These are phyloP conservation scores for Leccinellum albellum DNA, from an alignment of 768 basidiomycete genomes.

Conservation along the genomic window DNA sequence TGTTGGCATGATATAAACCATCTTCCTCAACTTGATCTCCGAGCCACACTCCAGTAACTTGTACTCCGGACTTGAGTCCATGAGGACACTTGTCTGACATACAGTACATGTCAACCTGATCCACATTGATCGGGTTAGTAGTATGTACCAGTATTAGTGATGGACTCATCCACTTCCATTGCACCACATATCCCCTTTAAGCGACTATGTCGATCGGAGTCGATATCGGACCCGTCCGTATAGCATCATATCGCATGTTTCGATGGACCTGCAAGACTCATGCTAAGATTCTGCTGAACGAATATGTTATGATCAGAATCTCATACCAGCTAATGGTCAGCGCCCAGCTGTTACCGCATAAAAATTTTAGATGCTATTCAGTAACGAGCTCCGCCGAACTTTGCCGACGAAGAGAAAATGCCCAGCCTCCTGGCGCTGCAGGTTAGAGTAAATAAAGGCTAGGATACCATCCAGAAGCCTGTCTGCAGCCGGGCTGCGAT, in stretches of 20 bases:
- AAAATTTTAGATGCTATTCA: background rate
- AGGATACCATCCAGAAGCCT: background rate
- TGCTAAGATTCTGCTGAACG: background rate
- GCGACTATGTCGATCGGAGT: slow-evolving; percentile 9
- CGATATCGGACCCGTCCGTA: background rate
- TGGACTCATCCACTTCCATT: slow-evolving; percentile 10
- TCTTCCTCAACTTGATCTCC: background rate
- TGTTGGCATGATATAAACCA: background rate
- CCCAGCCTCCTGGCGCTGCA: background rate
- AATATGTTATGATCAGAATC: background rate
- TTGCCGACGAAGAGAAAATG: background rate
- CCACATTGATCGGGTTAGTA: background rate
- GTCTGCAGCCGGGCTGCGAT: slow-evolving; percentile 6
- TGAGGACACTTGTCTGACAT: background rate
- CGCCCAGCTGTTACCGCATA: background rate
- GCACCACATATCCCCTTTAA: slow-evolving; percentile 8
- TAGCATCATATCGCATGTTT: background rate
- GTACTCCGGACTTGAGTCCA: background rate
- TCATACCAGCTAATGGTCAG: background rate
- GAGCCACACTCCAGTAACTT: background rate
- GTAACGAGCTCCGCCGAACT: slow-evolving; percentile 2
- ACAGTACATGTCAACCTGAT: background rate
- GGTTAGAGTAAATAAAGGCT: slow-evolving; percentile 4
- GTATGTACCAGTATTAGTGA: background rate
- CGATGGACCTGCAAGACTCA: background rate